A percentile compares a stretch with the other conserved stretches of the same genome.
Evolutionary conservation across 768 basidiomycete species (phyloP).

Genomic region (Flagelloscypha sp.): DNA sequence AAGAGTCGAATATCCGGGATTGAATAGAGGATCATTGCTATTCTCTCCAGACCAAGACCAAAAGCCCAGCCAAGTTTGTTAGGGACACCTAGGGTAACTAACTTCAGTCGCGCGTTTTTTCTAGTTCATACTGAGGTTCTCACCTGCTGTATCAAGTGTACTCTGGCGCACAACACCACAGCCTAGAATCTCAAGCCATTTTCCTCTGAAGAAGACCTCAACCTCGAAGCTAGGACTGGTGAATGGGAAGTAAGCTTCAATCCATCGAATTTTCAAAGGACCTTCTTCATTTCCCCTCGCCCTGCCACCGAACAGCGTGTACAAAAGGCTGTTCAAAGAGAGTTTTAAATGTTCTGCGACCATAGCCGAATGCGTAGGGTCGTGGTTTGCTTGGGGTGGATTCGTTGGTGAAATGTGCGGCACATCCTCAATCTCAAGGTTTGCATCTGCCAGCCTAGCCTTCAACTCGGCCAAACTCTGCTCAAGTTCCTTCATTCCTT

Average conservation of each 20-base stretch:
- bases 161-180: conserved; percentile 87
- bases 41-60: conserved; percentile 92
- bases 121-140: conserved; percentile 20
- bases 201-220: conserved; percentile 91
- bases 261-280: conserved; percentile 90
- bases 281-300: conserved; percentile 43
- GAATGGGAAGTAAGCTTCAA: conserved; percentile 97
- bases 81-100: conserved; percentile 44
- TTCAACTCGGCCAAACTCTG: conserved; percentile 64
- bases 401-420: conserved; percentile 67
- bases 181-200: conserved; percentile 96
- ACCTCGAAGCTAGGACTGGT: conserved; percentile 97
- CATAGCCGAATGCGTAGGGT: conserved; percentile 61
- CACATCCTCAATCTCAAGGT: conserved; percentile 83
- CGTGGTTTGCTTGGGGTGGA: conserved; percentile 73
- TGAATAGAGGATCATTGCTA: conserved; percentile 94
- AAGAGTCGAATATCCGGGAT: conserved; percentile 98
- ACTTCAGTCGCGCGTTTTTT: conserved; percentile 8
- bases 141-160: conserved; percentile 81
- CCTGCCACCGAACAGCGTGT: conserved; percentile 67
- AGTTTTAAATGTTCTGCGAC: conserved; percentile 84
- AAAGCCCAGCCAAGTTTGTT: conserved; percentile 96
- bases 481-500: conserved; percentile 53
- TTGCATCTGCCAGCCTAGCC: conserved; percentile 52
- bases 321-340: conserved; percentile 78